These are phyloP conservation scores for Monosporascus sp. DNA, from an alignment of 2,329 filamentous ascomycete species.

Conservation along the genomic window DNA sequence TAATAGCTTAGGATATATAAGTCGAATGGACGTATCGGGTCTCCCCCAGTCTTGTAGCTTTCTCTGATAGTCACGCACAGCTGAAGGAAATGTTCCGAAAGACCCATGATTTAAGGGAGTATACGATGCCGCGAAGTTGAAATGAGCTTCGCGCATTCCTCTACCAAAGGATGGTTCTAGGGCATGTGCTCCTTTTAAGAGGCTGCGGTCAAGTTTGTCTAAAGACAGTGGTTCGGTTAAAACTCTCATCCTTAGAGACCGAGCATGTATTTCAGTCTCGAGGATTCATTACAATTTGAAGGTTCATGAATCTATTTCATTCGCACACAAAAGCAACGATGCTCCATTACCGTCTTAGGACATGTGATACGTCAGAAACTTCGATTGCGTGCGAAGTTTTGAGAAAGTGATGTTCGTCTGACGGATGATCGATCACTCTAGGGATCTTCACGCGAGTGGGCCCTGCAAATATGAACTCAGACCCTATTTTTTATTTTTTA, in stretches of 20 bases:
- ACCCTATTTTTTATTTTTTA: no score
- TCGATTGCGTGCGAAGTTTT: no score
- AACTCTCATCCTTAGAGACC: neutral
- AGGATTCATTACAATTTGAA: no score
- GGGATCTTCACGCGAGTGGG: no score
- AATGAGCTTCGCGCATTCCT: conserved; percentile 26
- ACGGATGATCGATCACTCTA: no score
- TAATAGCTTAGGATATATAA: conserved; percentile 50
- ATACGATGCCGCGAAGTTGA: conserved; percentile 27
- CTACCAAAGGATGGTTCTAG: conserved; percentile 16
- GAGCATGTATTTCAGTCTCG: no score
- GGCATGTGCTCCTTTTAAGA: neutral
- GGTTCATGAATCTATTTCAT: no score
- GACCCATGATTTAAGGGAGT: conserved; percentile 46
- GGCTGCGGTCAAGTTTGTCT: neutral
- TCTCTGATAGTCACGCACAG: conserved; percentile 49
- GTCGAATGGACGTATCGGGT: conserved; percentile 63
- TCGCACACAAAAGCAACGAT: no score
- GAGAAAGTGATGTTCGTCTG: no score
- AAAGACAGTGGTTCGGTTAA: neutral
- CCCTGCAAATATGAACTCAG: no score
- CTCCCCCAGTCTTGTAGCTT: conserved; percentile 49
- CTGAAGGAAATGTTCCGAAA: conserved; percentile 60
- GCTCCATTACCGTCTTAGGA: no score
- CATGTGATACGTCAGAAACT: no score